Evolutionary conservation across 2,329 filamentous ascomycete species (phyloP), one percentile per base, ranked within the genome.

Genomic region (Lasiodiplodia hormozganensis): DNA sequence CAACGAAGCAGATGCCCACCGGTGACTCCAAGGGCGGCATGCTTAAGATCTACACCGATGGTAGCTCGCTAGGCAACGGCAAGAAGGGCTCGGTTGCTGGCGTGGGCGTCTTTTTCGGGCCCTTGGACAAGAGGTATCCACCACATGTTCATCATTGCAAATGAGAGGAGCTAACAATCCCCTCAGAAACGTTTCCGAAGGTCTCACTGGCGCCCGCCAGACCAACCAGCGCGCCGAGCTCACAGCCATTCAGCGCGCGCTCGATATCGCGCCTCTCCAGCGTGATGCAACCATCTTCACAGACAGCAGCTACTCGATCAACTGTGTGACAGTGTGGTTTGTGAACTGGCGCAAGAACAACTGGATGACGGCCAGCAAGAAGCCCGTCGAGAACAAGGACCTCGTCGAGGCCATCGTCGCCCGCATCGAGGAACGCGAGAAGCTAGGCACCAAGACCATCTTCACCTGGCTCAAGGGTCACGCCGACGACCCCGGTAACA

Each of bases 141-240:
- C 3, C 23, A 25, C 21, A 31, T 7, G 16, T 54, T 52, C 11
- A 12, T 40, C 40, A 70, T 53, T 57, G 52, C 51, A 65, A 18
- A 52, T 10, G 8, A 38, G 57, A 57, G 68, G 62, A 62, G 34
- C 53, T 25, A 21, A 31, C 47, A 11, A 16, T 58, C 51, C 34
- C 31, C 65, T 3, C 74, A 89, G 88, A 72, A 92, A 92, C 74
- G 81, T 97, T 28, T 92, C 92, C 14, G 94, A 96, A 79, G 88
- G 89, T 4, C 86, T 97, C 2, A 81, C 85, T 64, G 93, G 93
- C 62, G 83, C 86, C 18, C 84, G 85, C 11, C 96, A 98, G 80
- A 98, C 96, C 0, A 99, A 99, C 77, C 76, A 98, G 79, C 92
- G 96, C 3, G 96, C 95, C n/a, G 96, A 99, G 82, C 84, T 99